Conservation (phyloP, 2,329 filamentous ascomycete genomes). For the Claviceps sp. region DNA sequence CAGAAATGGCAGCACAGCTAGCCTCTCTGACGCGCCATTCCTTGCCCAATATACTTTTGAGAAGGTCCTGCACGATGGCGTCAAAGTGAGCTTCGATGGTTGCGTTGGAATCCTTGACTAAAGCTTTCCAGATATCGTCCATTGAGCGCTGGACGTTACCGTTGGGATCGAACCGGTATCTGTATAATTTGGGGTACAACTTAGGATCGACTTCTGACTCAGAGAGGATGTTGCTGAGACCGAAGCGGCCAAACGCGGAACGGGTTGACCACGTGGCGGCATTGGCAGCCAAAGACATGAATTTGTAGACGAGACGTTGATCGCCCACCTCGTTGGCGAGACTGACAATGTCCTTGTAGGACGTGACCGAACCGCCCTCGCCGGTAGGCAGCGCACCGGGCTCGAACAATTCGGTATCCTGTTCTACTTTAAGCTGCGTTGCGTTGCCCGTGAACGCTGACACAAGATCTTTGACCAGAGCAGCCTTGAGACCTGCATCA, state of each 20-base stretch:
- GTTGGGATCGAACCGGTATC: slow-evolving; percentile 93
- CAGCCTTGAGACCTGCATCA: slow-evolving; percentile 63
- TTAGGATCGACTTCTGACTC: slow-evolving; percentile 83
- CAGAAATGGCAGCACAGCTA: slow-evolving; percentile 78
- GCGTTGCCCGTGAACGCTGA: slow-evolving; percentile 73
- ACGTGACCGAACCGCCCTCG: slow-evolving; percentile 78
- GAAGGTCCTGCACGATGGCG: slow-evolving; percentile 73
- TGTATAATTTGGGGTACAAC: slow-evolving; percentile 85
- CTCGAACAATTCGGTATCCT: slow-evolving; percentile 88
- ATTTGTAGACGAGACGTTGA: slow-evolving; percentile 90
- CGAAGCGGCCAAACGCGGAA: slow-evolving; percentile 88
- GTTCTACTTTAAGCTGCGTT: slow-evolving; percentile 66
- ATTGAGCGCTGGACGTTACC: slow-evolving; percentile 85
- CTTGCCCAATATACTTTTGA: slow-evolving; percentile 73
- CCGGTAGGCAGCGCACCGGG: slow-evolving; percentile 81
- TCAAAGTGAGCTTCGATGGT: slow-evolving; percentile 76
- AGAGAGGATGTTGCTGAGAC: slow-evolving; percentile 80
- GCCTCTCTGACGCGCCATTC: slow-evolving; percentile 93
- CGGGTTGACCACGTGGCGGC: slow-evolving; percentile 96
- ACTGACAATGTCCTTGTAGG: slow-evolving; percentile 93
- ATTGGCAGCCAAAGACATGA: slow-evolving; percentile 94
- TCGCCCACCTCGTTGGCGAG: slow-evolving; percentile 95
- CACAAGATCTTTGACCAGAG: slow-evolving; percentile 77
- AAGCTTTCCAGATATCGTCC: slow-evolving; percentile 92
- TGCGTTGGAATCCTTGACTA: slow-evolving; percentile 76